Evolutionary conservation across 2,329 filamentous ascomycete genomes (phyloP).

Genomic region (Sclerotiophoma versabilis): DNA sequence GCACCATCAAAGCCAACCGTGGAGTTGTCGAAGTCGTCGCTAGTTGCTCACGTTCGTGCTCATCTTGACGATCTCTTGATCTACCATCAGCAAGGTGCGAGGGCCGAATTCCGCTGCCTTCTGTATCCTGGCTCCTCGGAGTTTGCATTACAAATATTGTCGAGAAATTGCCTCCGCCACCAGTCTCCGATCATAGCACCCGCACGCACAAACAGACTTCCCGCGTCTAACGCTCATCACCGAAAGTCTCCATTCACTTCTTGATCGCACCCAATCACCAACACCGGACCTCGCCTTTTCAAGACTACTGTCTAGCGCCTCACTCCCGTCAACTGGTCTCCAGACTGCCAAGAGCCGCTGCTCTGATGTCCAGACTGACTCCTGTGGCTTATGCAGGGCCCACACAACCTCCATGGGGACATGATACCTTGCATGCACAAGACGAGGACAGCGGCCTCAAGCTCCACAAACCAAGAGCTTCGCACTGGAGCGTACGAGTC

Average conservation of each 20-base stretch:
- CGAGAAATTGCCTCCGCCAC: background rate
- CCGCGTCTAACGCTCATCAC: conserved; percentile 3
- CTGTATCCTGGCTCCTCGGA: background rate
- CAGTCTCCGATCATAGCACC: no score
- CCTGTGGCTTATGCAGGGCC: conserved; percentile 6
- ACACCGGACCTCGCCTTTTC: conserved; percentile 9
- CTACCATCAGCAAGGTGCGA: no score
- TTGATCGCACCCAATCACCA: conserved; percentile 1
- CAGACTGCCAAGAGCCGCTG: conserved; percentile 2
- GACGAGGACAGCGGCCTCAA: conserved; percentile 10
- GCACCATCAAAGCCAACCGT: background rate
- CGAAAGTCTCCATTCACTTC: background rate
- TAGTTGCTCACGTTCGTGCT: no score
- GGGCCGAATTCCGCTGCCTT: background rate
- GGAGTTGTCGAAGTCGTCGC: background rate
- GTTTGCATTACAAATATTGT: background rate
- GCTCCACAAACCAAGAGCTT: conserved; percentile 1
- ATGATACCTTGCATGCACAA: conserved; percentile 6
- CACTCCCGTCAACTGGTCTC: conserved; percentile 8
- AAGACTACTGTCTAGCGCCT: conserved; percentile 4
- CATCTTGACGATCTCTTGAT: no score
- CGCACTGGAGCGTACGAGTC: conserved; percentile 1
- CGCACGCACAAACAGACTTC: background rate
- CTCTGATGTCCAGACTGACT: background rate
- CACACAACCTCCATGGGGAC: conserved; percentile 9